phyloP scores from a whole-genome alignment of 148 eudicot species.

The Salicornia ramosissima region DNA sequence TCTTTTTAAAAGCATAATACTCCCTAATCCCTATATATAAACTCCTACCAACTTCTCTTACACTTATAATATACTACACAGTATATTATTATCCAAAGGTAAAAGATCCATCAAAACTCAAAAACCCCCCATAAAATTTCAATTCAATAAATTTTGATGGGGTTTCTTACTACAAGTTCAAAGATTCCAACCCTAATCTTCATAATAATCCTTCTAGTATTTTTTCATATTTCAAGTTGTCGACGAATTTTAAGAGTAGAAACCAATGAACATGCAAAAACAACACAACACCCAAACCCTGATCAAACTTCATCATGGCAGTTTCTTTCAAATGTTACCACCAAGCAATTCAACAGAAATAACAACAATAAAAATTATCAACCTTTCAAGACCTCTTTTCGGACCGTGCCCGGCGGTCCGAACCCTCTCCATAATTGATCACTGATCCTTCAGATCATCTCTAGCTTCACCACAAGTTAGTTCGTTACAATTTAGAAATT shows the following conservation, averaged over 20 bases:
- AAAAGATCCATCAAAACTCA: no score
- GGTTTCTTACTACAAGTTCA: conserved; percentile 23
- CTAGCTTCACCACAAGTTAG: neutral
- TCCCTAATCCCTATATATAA: no score
- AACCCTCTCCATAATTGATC: conserved; percentile 79
- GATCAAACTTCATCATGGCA: conserved; percentile 32
- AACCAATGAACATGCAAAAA: neutral
- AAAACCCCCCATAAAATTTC: no score
- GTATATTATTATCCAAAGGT: neutral
- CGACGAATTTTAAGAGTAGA: conserved; percentile 22
- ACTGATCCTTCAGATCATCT: no score
- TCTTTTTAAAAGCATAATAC: conserved; percentile 2
- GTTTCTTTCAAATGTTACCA: conserved; percentile 29
- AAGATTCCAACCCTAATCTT: conserved; percentile 29
- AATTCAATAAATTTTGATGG: conserved; percentile 31
- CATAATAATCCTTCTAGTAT: conserved; percentile 28
- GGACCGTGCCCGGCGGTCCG: conserved; percentile 56
- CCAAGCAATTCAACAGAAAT: conserved; percentile 19
- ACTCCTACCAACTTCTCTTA: conserved; percentile 10
- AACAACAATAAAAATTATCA: no score
- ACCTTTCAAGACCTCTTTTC: conserved; percentile 34
- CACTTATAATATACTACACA: neutral
- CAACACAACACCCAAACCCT: conserved; percentile 3
- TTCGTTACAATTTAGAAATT: neutral
- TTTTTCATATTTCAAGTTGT: conserved; percentile 31